These are phyloP conservation scores for Geosmithia morbida DNA, from an alignment of 2,329 filamentous ascomycete species.

Conservation along the genomic window DNA sequence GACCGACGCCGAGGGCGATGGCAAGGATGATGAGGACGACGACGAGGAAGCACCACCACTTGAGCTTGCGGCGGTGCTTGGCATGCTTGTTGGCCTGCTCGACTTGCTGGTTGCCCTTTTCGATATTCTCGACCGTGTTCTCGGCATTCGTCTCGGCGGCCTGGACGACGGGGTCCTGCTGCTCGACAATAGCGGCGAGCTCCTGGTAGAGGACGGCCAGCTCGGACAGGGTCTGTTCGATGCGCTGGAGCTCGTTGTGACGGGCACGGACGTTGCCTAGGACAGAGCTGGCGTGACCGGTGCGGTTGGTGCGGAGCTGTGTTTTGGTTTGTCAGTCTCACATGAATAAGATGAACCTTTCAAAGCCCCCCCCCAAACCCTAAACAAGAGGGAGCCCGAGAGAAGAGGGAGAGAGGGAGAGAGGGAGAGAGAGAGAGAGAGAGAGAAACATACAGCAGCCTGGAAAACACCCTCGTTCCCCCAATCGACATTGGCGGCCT, in stretches of 20 bases:
- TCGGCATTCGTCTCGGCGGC: conserved; percentile 51
- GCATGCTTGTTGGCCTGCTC: conserved; percentile 53
- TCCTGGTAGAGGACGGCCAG: conserved; percentile 58
- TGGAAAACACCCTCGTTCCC: conserved; percentile 71
- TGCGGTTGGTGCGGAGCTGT: conserved; percentile 64
- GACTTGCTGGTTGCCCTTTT: conserved; percentile 56
- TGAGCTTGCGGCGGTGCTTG: conserved; percentile 54
- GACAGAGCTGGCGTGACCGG: conserved; percentile 56
- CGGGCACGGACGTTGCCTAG: conserved; percentile 68
- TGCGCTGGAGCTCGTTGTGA: conserved; percentile 71
- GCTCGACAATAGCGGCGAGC: conserved; percentile 58
- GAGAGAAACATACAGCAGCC: conserved; percentile 49
- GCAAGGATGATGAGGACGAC: conserved; percentile 41
- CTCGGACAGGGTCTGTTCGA: conserved; percentile 61
- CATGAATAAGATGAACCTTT: no score
- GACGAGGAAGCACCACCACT: conserved; percentile 66
- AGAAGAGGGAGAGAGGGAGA: background rate
- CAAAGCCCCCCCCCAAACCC: no score
- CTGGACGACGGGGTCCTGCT: conserved; percentile 51
- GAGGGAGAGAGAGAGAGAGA: background rate
- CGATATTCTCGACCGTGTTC: conserved; percentile 50
- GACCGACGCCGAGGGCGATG: conserved; percentile 37
- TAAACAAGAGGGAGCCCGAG: no score
- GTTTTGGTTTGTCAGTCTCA: background rate
- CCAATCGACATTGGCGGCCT: conserved; percentile 59